phyloP scores from a whole-genome alignment of 2,329 filamentous ascomycete genomes.

The Massarina eburnea region DNA sequence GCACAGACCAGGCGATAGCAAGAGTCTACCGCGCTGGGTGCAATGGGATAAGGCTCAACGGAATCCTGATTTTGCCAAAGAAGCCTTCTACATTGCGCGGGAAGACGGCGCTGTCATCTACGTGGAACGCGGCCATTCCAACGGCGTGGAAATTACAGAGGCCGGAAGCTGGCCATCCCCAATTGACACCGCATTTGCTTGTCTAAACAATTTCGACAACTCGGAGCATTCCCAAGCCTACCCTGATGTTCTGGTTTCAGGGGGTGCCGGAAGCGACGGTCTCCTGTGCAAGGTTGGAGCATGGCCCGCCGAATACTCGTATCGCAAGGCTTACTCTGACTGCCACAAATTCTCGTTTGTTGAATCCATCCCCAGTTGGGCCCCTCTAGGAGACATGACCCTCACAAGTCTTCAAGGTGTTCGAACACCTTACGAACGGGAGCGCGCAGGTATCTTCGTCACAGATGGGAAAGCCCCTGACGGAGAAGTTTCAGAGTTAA shows the following conservation, averaged over 20 bases:
- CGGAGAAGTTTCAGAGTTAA: conserved; percentile 48
- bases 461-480: conserved; percentile 48
- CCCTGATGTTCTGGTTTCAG: conserved; percentile 77
- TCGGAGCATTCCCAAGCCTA: conserved; percentile 55
- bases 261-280: conserved; percentile 76
- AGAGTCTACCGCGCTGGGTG: conserved; percentile 66
- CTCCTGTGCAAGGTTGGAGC: conserved; percentile 69
- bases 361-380: conserved; percentile 65
- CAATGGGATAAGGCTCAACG: conserved; percentile 81
- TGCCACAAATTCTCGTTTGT: conserved; percentile 50
- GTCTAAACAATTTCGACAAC: conserved; percentile 56
- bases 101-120: conserved; percentile 83
- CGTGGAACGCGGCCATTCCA: conserved; percentile 60
- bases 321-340: conserved; percentile 56
- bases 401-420: conserved; percentile 30
- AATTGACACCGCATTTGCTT: conserved; percentile 80
- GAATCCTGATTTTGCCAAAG: conserved; percentile 58
- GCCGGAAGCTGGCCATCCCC: conserved; percentile 66
- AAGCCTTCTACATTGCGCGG: conserved; percentile 81
- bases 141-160: conserved; percentile 44
- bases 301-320: conserved; percentile 45
- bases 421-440: conserved; percentile 19
- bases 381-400: conserved; percentile 54
- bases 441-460: conserved; percentile 37
- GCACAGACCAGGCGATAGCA: conserved; percentile 45